These are phyloP conservation scores for Scheffersomyces ergatensis DNA, from an alignment of 805 yeast species.

Conservation along the genomic window DNA sequence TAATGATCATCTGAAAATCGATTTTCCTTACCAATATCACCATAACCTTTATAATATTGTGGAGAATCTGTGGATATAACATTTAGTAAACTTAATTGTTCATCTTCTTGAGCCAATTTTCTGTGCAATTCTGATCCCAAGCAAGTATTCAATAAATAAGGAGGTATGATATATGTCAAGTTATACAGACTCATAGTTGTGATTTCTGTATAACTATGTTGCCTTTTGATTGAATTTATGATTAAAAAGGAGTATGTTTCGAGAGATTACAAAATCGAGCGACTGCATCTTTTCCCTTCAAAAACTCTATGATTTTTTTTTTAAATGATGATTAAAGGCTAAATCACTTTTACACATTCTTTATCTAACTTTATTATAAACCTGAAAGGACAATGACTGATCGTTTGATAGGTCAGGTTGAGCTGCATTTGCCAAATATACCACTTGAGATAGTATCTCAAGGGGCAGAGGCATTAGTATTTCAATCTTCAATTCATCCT, in stretches of 20 bases:
- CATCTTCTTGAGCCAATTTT: conserved; percentile 18
- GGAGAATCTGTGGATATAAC: conserved; percentile 23
- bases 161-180: conserved; percentile 36
- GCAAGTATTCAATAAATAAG: conserved; percentile 38
- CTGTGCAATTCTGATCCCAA: conserved; percentile 30
- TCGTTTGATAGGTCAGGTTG: conserved; percentile 43
- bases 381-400: conserved; percentile 59
- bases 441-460: conserved; percentile 64
- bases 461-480: conserved; percentile 90
- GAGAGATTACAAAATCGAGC: too few relatives aligned
- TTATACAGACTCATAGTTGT: neutral
- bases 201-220: too few relatives aligned
- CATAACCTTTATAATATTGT: conserved; percentile 17
- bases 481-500: conserved; percentile 63
- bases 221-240: too few relatives aligned
- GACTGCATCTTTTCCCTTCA: too few relatives aligned
- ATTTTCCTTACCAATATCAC: conserved; percentile 4
- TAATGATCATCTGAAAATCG: conserved; percentile 25
- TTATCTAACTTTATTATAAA: too few relatives aligned
- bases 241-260: too few relatives aligned
- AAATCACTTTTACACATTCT: too few relatives aligned
- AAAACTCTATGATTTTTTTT: too few relatives aligned
- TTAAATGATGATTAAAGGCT: too few relatives aligned
- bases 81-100: conserved; percentile 23
- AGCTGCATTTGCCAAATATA: conserved; percentile 43